Evolutionary conservation across 192 early-diverging fungal species (phyloP), one percentile per base, ranked within the genome.

Genomic region (Gorgonomyces haynaldii): DNA sequence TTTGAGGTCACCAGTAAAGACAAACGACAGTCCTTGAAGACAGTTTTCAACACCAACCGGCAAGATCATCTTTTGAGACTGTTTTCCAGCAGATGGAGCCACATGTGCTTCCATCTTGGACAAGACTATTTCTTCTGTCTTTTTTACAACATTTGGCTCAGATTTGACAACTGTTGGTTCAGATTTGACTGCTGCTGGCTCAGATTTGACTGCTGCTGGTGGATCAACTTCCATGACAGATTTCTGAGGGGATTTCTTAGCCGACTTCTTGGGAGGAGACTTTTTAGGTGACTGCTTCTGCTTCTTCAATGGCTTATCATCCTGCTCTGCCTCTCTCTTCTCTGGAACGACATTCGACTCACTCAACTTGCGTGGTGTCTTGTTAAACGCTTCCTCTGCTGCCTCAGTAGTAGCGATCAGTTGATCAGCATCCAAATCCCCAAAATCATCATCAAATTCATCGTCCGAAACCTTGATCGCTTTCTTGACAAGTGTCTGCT

Each of bases 1-100:
- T 7, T 68, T 59, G 21, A 92, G 72, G 37, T 96, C 89, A 35
- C 96, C 96, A 2, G 94, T 89, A 34, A 96, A 74, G 0, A 99
- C 96, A 81, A 99, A 96, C 0, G 85, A 81, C 41, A 81, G 53
- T 13, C 82, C 86, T 40, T 61, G 30, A 4, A 49, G 19, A 21
- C 46, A 47, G 25, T 49, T 27, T 49, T 21, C 22, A 13, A 29
- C 42, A 0, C 42, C 46, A 10, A 36, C 23, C n/a, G 46, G 46
- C n/a, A n/a, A n/a, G n/a, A n/a, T n/a, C n/a, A n/a, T n/a, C n/a
- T n/a, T n/a, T n/a, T n/a, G n/a, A n/a, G n/a, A n/a, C n/a, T n/a
- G n/a, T n/a, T n/a, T n/a, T n/a, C n/a, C n/a, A n/a, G n/a, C 19
- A 9, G 10, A 17, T 28, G 16, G 19, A n/a, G 4, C 42, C 4